Evolutionary conservation across 805 yeast species (phyloP).

Genomic region (Wickerhamomyces chaumierensis): DNA sequence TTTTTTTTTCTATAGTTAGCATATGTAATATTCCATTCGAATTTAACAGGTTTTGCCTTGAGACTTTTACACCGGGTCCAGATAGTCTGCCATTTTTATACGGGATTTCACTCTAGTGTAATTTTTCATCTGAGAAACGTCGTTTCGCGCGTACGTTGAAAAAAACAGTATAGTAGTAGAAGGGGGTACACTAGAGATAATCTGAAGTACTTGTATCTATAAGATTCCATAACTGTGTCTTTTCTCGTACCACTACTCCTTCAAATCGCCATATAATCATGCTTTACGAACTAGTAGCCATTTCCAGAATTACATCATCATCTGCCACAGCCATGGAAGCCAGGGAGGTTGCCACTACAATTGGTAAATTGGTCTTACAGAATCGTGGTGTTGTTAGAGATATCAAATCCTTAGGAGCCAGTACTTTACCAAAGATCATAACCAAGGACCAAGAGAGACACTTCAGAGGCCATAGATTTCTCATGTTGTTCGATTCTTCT

Average conservation of each 20-base stretch:
- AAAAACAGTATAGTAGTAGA: too few species aligned
- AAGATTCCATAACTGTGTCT: too few species aligned
- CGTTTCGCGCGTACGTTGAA: too few species aligned
- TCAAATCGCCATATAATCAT: slow-evolving; percentile 24
- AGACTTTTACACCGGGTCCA: too few species aligned
- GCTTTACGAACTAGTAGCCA: slow-evolving; percentile 86
- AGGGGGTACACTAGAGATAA: too few species aligned
- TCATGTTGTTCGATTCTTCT: slow-evolving; percentile 79
- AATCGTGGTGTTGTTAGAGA: slow-evolving; percentile 93
- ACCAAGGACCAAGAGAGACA: slow-evolving; percentile 81
- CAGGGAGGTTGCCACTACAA: slow-evolving; percentile 49
- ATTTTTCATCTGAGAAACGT: too few species aligned
- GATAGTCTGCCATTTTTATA: too few species aligned
- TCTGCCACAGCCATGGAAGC: slow-evolving; percentile 45
- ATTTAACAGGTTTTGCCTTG: too few species aligned
- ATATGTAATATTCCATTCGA: too few species aligned
- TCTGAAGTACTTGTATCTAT: too few species aligned
- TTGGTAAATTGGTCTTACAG: slow-evolving; percentile 72
- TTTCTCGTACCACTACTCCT: too few species aligned
- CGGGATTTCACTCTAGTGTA: too few species aligned
- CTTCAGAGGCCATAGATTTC: slow-evolving; percentile 82
- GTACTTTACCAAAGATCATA: slow-evolving; percentile 69
- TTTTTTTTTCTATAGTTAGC: not conserved
- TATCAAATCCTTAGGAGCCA: slow-evolving; percentile 68
- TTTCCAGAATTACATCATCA: slow-evolving; percentile 69